A percentile compares a stretch with the other conserved stretches of the same genome.
These are phyloP conservation scores for Cladosporium sp. DNA, from an alignment of 2,329 filamentous ascomycete species.

Conservation along the genomic window DNA sequence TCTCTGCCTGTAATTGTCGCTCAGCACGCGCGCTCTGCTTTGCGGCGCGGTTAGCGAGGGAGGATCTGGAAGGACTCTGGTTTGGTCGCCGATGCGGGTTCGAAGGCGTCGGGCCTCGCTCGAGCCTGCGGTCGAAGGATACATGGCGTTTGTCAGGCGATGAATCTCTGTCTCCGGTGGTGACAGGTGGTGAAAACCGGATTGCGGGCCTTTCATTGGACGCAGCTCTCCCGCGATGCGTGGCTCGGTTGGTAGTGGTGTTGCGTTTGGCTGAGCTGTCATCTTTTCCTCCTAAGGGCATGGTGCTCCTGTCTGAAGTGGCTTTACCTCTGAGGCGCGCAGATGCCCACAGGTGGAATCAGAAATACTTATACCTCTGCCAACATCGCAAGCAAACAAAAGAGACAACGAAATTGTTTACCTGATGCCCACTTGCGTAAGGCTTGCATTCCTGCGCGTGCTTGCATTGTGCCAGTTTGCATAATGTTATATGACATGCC, in stretches of 20 bases:
- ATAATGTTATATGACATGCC: too few species aligned
- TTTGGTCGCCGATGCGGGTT: neutral
- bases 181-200: neutral
- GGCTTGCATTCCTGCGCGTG: conserved; percentile 4
- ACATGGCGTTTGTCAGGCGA: conserved; percentile 1
- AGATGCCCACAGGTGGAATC: too few species aligned
- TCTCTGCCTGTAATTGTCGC: neutral
- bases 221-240: too few species aligned
- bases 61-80: neutral
- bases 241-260: too few species aligned
- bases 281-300: too few species aligned
- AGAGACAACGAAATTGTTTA: conserved; percentile 8
- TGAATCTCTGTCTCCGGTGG: neutral
- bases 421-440: neutral
- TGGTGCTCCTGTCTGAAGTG: too few species aligned
- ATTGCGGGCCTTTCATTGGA: too few species aligned
- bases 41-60: neutral
- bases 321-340: too few species aligned
- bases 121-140: conserved; percentile 1
- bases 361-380: too few species aligned
- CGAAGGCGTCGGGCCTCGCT: conserved; percentile 2
- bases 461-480: too few species aligned
- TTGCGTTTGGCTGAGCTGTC: too few species aligned
- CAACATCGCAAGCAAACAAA: neutral
- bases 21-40: neutral